Base-by-base conservation (phyloP, 75 land plant genomes). In the Pinus albicaulis region DNA sequence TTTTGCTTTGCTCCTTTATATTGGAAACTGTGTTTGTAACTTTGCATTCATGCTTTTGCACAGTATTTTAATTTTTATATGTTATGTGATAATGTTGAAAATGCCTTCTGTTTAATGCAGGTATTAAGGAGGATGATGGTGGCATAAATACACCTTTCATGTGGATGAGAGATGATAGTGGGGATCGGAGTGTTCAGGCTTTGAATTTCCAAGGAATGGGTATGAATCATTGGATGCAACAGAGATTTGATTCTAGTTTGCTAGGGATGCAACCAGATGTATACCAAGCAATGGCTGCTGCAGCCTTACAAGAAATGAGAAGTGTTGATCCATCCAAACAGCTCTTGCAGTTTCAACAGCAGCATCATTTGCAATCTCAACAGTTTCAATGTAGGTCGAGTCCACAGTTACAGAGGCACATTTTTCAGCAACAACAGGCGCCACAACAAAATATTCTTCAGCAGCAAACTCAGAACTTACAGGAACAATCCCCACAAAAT, bases 231-330 rank as follows among this genome's bases (percentile, higher is more conserved):
- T 85, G 86, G 84, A 77, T 92, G 82, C 98, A 94, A 60, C 97
- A 92, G 76, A 88, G 91, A 72, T 74, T 85, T 62, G 95, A 89
- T 76, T 76, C 88, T 64, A 82, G 87, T 11, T 74, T 85, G 61
- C 80, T 95, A 24, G 86, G 91, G 28, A 38, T 86, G 75, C 95
- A 92, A 65, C 74, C 84, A 62, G 98, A 92, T 72, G 79, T 84
- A 71, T 96, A 96, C 74, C 91, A 95, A 83, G 86, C 90, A 25
- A 85, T 93, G 90, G 92, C 98, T 71, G 88, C 93, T 26, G 94
- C 97, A 52, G 93, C 98, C n/a, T 86, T 94, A 25, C 98, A 90
- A 73, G 98, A 96, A 57, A 82, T 92, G 75, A 86, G 98, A 66
- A 79, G 25, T 73, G 77, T 86, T 16, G 99, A 96, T 82, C 74